Conservation (phyloP, 331 rosid species). For the Pyracantha coccinea region DNA sequence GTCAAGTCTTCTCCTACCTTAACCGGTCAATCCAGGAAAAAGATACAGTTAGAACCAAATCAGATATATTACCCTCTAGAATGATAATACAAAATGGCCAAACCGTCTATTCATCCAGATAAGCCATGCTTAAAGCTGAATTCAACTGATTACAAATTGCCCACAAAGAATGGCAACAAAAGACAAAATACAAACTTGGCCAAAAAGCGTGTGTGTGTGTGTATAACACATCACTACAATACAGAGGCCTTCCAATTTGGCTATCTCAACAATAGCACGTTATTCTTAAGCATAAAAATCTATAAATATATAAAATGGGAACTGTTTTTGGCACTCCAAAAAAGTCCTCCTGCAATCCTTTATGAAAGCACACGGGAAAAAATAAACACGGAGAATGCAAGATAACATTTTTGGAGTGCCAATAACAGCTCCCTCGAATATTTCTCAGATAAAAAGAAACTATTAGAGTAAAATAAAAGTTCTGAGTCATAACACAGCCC, state of each 20-base stretch:
- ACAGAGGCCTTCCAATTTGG: neutral
- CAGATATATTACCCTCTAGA: neutral
- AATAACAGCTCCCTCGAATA: neutral
- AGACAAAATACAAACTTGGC: neutral
- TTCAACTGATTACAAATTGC: neutral
- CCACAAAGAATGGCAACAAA: neutral
- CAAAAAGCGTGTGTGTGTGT: neutral
- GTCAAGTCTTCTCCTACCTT: constrained; percentile 84
- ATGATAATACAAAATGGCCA: neutral
- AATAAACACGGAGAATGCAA: too few species aligned
- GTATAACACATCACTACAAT: neutral
- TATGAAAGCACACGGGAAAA: too few species aligned
- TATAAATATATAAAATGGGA: too few species aligned
- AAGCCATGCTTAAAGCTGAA: neutral
- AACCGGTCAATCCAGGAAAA: constrained; percentile 4
- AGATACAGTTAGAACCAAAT: constrained; percentile 4
- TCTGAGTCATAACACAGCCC: neutral
- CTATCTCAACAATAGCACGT: neutral
- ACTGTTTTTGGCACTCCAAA: too few species aligned
- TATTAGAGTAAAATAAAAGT: neutral
- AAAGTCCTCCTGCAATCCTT: too few species aligned
- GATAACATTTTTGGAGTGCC: neutral
- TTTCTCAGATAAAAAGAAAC: too few species aligned
- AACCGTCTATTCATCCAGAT: neutral
- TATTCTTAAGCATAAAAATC: neutral